A percentile compares a stretch with the other conserved stretches of the same genome.
Conservation (phyloP, 2,329 filamentous ascomycete genomes). For the Fusarium mexicanum region DNA sequence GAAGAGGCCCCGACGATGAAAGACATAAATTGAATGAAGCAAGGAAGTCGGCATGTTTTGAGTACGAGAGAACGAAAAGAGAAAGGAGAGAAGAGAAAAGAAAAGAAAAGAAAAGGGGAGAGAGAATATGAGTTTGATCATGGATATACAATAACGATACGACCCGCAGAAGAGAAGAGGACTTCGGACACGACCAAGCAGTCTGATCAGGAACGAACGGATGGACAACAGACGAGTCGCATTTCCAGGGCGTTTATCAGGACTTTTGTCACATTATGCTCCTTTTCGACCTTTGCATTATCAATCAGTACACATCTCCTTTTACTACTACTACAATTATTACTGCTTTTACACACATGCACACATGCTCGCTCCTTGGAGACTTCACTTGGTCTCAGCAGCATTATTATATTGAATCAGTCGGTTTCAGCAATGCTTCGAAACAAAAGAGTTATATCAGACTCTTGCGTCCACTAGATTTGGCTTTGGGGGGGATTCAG, state of each 20-base stretch:
- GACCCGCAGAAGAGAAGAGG: slow-evolving; percentile 20
- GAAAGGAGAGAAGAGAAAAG: not conserved
- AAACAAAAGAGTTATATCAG: not conserved
- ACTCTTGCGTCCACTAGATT: not conserved
- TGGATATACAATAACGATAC: slow-evolving; percentile 17
- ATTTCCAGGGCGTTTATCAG: slow-evolving; percentile 38
- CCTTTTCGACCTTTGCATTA: slow-evolving; percentile 33
- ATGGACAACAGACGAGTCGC: slow-evolving; percentile 30
- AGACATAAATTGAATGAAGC: slow-evolving; percentile 32
- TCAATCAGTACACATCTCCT: slow-evolving; percentile 36
- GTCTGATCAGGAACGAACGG: slow-evolving; percentile 17
- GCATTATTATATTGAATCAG: slow-evolving; percentile 4
- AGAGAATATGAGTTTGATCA: slow-evolving; percentile 8
- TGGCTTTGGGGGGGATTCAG: not conserved
- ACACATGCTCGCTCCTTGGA: slow-evolving; percentile 12
- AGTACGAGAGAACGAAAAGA: slow-evolving; percentile 22
- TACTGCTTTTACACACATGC: slow-evolving; percentile 29
- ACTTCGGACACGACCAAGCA: slow-evolving; percentile 30
- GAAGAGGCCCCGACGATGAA: slow-evolving; percentile 62
- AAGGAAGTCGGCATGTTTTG: slow-evolving; percentile 26
- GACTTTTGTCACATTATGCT: slow-evolving; percentile 30
- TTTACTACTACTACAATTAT: slow-evolving; percentile 41
- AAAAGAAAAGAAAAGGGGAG: not conserved
- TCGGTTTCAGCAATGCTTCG: not conserved
- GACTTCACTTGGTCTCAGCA: slow-evolving; percentile 10